Base-by-base conservation (phyloP, 2,329 filamentous ascomycete species). In the Colletotrichum chrysophilum region DNA sequence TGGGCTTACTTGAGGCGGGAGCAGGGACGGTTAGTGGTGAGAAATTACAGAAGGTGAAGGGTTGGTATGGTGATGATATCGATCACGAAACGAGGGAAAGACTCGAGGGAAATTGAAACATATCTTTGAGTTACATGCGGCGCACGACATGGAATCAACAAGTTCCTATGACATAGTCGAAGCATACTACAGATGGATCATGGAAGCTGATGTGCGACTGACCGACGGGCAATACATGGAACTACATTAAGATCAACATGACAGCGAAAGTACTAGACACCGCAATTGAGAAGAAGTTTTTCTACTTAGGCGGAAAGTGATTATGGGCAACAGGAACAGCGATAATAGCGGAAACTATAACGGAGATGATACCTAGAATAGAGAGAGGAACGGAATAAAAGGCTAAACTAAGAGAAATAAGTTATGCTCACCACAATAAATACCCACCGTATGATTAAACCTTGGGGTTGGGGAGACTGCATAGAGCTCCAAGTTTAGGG, bases 11-110 rank as follows among this genome's bases (percentile, higher is more conserved):
- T 48, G 43, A 48, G 43, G 43, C n/a, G 43, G n/a, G 43, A 4
- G n/a, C n/a, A 48, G 43, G n/a, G n/a, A 21, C 18, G n/a, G n/a
- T 13, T 48, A 48, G 43, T 48, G n/a, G 0, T 13, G 43, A 52
- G n/a, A 21, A 12, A 21, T 13, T 0, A 7, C 1, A 21, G n/a
- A 13, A 21, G 10, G 12, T 21, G 10, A 18, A 43, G 38, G 4
- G 16, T 4, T 52, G n/a, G 43, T n/a, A 1, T 48, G 0, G 0
- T 48, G 38, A 0, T 48, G 18, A 48, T n/a, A 10, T n/a, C 18
- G 18, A 48, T 48, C 38, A 48, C 18, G 18, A 12, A 12, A 48
- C 18, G 38, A 2, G 0, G 38, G 38, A 48, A 48, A 48, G 18
- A 43, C 1, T 3, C 18, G 9, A 48, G 18, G 18, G 9, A 4